These are phyloP conservation scores for Eurotiales sp. DNA, from an alignment of 2,329 filamentous ascomycete genomes.

Conservation along the genomic window DNA sequence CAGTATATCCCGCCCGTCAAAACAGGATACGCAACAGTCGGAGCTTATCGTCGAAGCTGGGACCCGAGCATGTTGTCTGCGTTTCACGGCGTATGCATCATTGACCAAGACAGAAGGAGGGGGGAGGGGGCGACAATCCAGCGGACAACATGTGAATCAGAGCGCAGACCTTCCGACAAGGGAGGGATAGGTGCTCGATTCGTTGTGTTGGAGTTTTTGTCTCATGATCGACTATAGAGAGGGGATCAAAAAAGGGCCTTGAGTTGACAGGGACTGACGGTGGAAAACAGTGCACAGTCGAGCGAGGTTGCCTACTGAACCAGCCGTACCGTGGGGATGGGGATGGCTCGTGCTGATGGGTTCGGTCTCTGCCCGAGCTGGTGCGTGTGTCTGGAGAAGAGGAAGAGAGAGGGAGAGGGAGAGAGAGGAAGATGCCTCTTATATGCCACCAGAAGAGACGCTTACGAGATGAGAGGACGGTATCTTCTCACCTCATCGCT, in stretches of 20 bases:
- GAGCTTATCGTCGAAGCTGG: constrained; percentile 14
- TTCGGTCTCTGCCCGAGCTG: constrained; percentile 4
- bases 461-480: too few relatives aligned
- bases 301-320: constrained; percentile 8
- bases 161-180: neutral
- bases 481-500: too few relatives aligned
- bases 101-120: neutral
- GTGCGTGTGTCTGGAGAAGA: constrained; percentile 1
- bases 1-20: constrained; percentile 8
- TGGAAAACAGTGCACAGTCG: neutral
- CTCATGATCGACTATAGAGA: neutral
- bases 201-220: neutral
- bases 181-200: neutral
- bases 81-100: constrained; percentile 10
- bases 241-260: neutral
- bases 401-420: neutral
- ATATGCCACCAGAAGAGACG: constrained; percentile 6
- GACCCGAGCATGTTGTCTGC: constrained; percentile 8
- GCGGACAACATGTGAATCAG: neutral
- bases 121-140: too few relatives aligned
- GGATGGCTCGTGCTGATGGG: neutral
- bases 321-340: neutral
- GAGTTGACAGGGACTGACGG: neutral
- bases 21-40: constrained; percentile 8
- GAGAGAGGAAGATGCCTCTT: neutral